Base-by-base conservation (phyloP, 177 flowering plant species). In the Vitis hybrid region DNA sequence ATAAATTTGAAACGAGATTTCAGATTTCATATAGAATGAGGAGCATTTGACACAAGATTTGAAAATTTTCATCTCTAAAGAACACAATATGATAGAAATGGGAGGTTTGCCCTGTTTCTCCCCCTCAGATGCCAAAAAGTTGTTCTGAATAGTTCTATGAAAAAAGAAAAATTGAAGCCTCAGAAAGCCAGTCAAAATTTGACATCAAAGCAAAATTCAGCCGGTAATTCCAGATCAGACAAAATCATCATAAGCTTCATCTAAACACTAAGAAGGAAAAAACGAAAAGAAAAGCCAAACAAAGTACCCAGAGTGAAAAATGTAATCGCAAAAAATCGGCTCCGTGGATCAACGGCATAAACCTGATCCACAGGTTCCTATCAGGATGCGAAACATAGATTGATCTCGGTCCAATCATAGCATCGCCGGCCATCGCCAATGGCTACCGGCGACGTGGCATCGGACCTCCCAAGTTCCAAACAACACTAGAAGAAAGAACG, bases 391-490 rank as follows among this genome's bases (percentile, higher is more conserved):
- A 88, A 86, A 78, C 56, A 74, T 8, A 58, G 21, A 59, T 85
- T 62, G n/a, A 51, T 86, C 5, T 88, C 5, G 83, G 88, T 72
- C 77, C 86, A 63, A 85, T 86, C 88, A 72, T 80, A 81, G 84
- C 88, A 85, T 77, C 78, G 84, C 67, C 77, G 83, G 81, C 84
- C 89, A 88, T 0, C 2, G 86, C 82, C 49, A 0, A 59, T 51
- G 1, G 83, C 90, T 85, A 81, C 78, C 82, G 82, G 70, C 83
- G 79, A 88, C 91, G 91, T 88, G 91, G 91, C 91, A 81, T 82
- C 74, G 74, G 78, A 76, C 89, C 80, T 19, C 64, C 1, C 29
- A 26, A 26, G 29, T 26, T 26, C 29, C 29, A 1, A 39, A 39
- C 45, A 39, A 39, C 45, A 5, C 8, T 39, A 39, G 45, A 39